Evolutionary conservation across 2,329 filamentous ascomycete species (phyloP).

Genomic region (Botryotinia convoluta): DNA sequence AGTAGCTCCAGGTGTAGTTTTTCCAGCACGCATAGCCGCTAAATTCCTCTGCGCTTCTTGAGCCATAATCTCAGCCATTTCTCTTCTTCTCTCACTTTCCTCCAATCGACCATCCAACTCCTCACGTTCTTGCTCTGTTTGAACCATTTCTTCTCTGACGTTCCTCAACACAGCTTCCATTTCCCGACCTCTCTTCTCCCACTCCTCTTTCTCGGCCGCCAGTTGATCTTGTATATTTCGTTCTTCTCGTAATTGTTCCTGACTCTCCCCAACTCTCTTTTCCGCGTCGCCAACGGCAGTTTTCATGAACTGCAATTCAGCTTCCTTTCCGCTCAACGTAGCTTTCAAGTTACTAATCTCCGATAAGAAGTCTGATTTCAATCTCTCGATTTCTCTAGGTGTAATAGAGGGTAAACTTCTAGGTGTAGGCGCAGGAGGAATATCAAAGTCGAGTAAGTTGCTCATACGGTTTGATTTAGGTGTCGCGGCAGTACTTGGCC

Average conservation of each 20-base stretch:
- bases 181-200: slow-evolving; percentile 81
- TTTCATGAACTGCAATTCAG: slow-evolving; percentile 84
- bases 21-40: slow-evolving; percentile 67
- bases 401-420: slow-evolving; percentile 88
- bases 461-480: slow-evolving; percentile 47
- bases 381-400: slow-evolving; percentile 83
- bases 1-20: slow-evolving; percentile 36
- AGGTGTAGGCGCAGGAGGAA: slow-evolving; percentile 90
- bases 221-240: slow-evolving; percentile 67
- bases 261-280: slow-evolving; percentile 80
- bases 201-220: slow-evolving; percentile 71
- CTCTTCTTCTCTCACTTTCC: slow-evolving; percentile 70
- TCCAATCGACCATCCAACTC: slow-evolving; percentile 73
- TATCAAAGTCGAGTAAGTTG: slow-evolving; percentile 83
- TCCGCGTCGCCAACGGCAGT: slow-evolving; percentile 87
- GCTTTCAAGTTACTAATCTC: slow-evolving; percentile 95
- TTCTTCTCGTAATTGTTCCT: slow-evolving; percentile 81
- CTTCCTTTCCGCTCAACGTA: slow-evolving; percentile 87
- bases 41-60: slow-evolving; percentile 75
- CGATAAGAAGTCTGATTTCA: slow-evolving; percentile 87
- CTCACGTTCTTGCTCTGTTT: slow-evolving; percentile 76
- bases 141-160: slow-evolving; percentile 77
- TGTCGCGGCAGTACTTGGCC: slow-evolving; percentile 24
- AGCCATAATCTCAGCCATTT: slow-evolving; percentile 72
- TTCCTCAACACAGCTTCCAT: slow-evolving; percentile 79